phyloP scores from a whole-genome alignment of 2,329 filamentous ascomycete species.

The Botrytis deweyae region DNA sequence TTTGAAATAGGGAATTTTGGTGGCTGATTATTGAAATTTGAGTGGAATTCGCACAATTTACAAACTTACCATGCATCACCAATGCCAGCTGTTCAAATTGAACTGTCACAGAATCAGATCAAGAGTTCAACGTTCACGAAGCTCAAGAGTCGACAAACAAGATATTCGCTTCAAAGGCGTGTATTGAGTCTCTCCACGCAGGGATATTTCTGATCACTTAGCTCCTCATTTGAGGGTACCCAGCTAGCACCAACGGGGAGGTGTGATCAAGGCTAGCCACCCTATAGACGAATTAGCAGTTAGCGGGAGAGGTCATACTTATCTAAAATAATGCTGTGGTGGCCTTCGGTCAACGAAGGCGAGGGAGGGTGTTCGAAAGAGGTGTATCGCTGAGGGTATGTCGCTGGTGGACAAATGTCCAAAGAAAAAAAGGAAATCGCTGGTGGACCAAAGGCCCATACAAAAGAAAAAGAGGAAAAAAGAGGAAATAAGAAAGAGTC shows the following conservation, averaged over 20 bases:
- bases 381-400: neutral
- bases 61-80: fast-evolving
- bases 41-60: neutral
- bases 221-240: conserved; percentile 4
- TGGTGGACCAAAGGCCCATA: neutral
- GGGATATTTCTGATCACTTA: neutral
- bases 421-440: neutral
- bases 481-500: neutral
- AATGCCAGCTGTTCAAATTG: neutral
- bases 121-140: neutral
- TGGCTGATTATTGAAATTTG: neutral
- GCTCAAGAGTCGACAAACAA: neutral
- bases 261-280: conserved; percentile 8
- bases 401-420: neutral
- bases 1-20: neutral
- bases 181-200: neutral
- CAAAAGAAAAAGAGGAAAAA: neutral
- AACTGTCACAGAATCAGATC: neutral
- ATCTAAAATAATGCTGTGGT: neutral
- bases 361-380: neutral
- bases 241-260: conserved; percentile 4
- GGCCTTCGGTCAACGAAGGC: neutral
- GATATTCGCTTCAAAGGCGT: neutral
- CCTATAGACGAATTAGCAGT: conserved; percentile 6
- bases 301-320: neutral